A percentile compares a stretch with the other conserved stretches of the same genome.
phyloP scores from a whole-genome alignment of 306 rosid species.

The Leucaena leucocephala region DNA sequence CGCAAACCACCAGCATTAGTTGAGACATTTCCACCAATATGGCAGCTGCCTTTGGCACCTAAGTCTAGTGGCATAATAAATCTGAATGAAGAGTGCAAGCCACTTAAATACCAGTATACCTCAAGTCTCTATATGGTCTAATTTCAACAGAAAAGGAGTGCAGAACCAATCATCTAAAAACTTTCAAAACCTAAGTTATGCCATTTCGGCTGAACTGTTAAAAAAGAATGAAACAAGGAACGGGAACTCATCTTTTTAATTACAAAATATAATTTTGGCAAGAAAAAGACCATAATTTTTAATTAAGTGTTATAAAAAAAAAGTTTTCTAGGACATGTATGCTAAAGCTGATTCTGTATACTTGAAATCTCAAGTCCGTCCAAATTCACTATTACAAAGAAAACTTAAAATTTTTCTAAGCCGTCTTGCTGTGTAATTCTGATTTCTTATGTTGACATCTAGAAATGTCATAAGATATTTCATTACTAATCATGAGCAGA shows the following conservation, averaged over 20 bases:
- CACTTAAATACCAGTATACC: constrained; percentile 42
- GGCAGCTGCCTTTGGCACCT: constrained; percentile 99
- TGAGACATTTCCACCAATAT: constrained; percentile 96
- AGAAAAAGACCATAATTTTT: constrained; percentile 14
- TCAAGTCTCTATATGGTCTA: constrained; percentile 15
- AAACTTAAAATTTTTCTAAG: not conserved
- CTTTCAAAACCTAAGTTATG: constrained; percentile 28
- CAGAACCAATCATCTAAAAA: constrained; percentile 27
- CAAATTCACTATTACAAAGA: not conserved
- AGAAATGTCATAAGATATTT: constrained; percentile 1
- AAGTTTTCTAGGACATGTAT: too few relatives aligned
- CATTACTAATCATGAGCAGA: not conserved
- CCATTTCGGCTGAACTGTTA: constrained; percentile 7
- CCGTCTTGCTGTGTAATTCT: not conserved
- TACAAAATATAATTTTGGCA: constrained; percentile 4
- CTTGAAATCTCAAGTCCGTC: too few relatives aligned
- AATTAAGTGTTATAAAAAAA: not conserved
- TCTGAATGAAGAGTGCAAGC: constrained; percentile 72
- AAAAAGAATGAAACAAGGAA: constrained; percentile 14
- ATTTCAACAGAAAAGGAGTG: constrained; percentile 30
- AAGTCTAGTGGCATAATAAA: constrained; percentile 98
- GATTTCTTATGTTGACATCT: not conserved
- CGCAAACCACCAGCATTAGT: constrained; percentile 99
- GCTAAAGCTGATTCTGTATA: too few relatives aligned
- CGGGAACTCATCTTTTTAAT: not conserved